Evolutionary conservation across 371 early-diverging fungal genomes (phyloP), one percentile per base, ranked within the genome.

Genomic region (Smittium culicis): DNA sequence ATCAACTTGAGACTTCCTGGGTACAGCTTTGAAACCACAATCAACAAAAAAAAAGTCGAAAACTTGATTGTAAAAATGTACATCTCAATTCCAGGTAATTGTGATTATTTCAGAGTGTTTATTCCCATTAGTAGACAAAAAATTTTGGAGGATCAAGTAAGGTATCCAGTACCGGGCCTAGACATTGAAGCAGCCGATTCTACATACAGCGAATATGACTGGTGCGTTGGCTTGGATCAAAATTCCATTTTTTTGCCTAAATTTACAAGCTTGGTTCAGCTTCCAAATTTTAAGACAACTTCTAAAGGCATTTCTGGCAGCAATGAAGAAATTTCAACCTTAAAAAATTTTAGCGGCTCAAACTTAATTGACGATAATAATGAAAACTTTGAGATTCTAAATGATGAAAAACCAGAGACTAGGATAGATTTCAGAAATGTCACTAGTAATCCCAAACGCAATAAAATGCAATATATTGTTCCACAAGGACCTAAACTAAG

Each of bases 401-500:
- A 45, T 45, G 45, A 45, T 20, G 45, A 45, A 45, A 45, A 45
- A 45, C 45, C 14, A 45, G 8, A 45, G 45, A 14, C 20, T 45
- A 45, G n/a, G n/a, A n/a, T n/a, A n/a, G n/a, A n/a, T n/a, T n/a
- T n/a, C n/a, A n/a, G n/a, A n/a, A n/a, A n/a, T n/a, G n/a, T n/a
- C n/a, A n/a, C n/a, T n/a, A n/a, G n/a, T n/a, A n/a, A n/a, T n/a
- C n/a, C n/a, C n/a, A n/a, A n/a, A n/a, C n/a, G n/a, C n/a, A 14
- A 8, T 45, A 45, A 59, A 31, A 31, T 5, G 31, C 60, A 59
- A 27, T 59, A 59, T 31, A 59, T 59, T 28, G 60, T n/a, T 11
- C 60, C 60, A 16, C 27, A 59, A 31, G 60, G 60, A 16, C 27
- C 27, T 16, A 59, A 59, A 59, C 27, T 59, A 31, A 59, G 60